A percentile compares a stretch with the other conserved stretches of the same genome.
These are phyloP conservation scores for Medicago lupulina DNA, from an alignment of 306 rosid genomes.

Conservation along the genomic window DNA sequence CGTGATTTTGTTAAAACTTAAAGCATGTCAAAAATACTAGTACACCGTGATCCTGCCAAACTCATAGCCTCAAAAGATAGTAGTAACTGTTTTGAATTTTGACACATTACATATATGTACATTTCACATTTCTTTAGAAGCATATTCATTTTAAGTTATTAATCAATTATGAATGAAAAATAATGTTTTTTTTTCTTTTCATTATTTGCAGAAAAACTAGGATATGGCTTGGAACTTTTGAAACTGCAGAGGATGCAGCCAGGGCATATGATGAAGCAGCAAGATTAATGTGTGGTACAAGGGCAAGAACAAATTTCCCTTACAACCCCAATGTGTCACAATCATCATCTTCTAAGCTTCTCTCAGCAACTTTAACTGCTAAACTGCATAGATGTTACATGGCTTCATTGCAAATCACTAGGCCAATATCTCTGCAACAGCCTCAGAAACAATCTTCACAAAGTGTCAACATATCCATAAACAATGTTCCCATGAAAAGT, in stretches of 20 bases:
- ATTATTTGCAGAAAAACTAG: conserved; percentile 78
- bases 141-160: not conserved
- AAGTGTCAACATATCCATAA: conserved; percentile 17
- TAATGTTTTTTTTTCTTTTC: not conserved
- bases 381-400: conserved; percentile 85
- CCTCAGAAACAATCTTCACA: conserved; percentile 48
- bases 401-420: conserved; percentile 85
- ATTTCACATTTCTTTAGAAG: not conserved
- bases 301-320: conserved; percentile 90
- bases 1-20: too few relatives aligned
- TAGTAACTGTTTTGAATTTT: too few relatives aligned
- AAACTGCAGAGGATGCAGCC: conserved; percentile 95
- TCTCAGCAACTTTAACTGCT: conserved; percentile 84
- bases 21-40: too few relatives aligned
- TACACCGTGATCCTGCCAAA: not conserved
- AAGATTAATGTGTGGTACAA: conserved; percentile 87
- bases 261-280: conserved; percentile 96
- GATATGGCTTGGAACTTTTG: conserved; percentile 96
- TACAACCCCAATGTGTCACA: conserved; percentile 75
- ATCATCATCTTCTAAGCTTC: conserved; percentile 84
- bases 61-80: not conserved
- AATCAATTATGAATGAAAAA: not conserved
- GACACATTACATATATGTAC: conserved; percentile 9
- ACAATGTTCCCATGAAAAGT: conserved; percentile 37
- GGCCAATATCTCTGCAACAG: conserved; percentile 44